Conservation (phyloP, 2,329 filamentous ascomycete genomes). For the Monosporascus sp. region DNA sequence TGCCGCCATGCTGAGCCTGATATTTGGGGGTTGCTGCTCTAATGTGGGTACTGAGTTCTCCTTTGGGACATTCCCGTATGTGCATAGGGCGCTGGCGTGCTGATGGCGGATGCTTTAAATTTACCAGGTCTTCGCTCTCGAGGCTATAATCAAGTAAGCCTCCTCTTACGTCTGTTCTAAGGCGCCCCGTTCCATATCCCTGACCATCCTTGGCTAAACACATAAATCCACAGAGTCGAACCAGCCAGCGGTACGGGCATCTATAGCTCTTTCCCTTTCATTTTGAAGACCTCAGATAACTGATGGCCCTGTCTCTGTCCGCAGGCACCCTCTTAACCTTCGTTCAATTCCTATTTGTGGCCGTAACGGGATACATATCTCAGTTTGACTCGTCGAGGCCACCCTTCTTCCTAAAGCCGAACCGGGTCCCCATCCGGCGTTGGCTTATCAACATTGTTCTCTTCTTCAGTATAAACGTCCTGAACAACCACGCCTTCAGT, state of each 20-base stretch:
- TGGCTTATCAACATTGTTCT: conserved; percentile 87
- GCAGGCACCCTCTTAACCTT: conserved; percentile 81
- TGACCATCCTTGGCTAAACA: conserved; percentile 12
- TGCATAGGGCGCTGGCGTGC: conserved; percentile 6
- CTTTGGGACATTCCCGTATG: background rate
- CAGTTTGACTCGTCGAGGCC: conserved; percentile 65
- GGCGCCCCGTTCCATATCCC: conserved; percentile 3
- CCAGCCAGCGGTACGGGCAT: conserved; percentile 66
- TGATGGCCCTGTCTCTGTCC: conserved; percentile 9
- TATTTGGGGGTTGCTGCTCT: conserved; percentile 93
- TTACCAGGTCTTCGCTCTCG: conserved; percentile 83
- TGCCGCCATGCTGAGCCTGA: conserved; percentile 69
- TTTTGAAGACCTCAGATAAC: background rate
- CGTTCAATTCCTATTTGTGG: conserved; percentile 81
- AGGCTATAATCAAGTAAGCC: conserved; percentile 87
- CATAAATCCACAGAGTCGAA: conserved; percentile 57
- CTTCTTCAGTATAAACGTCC: conserved; percentile 88
- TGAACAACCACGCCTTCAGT: conserved; percentile 97
- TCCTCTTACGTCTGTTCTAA: conserved; percentile 7
- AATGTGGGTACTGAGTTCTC: conserved; percentile 58
- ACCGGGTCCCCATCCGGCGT: conserved; percentile 75
- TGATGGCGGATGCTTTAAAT: conserved; percentile 15
- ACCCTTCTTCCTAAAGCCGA: conserved; percentile 69
- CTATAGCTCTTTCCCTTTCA: background rate
- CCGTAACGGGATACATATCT: conserved; percentile 69